These are phyloP conservation scores for Aspergillus floridensis DNA, from an alignment of 2,329 filamentous ascomycete species.

Conservation along the genomic window DNA sequence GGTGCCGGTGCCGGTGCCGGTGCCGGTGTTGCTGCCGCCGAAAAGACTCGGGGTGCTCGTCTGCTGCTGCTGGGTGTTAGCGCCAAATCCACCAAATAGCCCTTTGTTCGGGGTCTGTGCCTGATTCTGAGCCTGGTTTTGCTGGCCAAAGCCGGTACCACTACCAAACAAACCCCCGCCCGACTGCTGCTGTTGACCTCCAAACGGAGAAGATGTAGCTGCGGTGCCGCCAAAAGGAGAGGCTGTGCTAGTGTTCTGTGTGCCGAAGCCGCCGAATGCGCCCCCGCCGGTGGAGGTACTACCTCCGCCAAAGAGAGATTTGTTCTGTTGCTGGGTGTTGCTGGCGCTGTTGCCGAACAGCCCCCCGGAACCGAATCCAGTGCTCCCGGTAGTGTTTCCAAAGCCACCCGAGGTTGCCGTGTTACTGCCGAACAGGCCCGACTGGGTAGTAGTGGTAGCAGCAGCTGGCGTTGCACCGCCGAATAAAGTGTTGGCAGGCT, in stretches of 20 bases:
- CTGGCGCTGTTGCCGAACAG: slow-evolving; percentile 40
- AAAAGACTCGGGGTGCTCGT: slow-evolving; percentile 47
- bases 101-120: slow-evolving; percentile 36
- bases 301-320: slow-evolving; percentile 36
- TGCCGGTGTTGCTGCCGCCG: slow-evolving; percentile 16
- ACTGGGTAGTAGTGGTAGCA: slow-evolving; percentile 31
- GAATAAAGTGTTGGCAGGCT: slow-evolving; percentile 41
- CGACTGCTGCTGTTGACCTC: slow-evolving; percentile 32
- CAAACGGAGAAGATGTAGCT: slow-evolving; percentile 46
- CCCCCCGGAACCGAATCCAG: slow-evolving; percentile 32
- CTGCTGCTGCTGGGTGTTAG: slow-evolving; percentile 44
- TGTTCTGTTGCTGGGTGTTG: slow-evolving; percentile 28
- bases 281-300: slow-evolving; percentile 30
- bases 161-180: slow-evolving; percentile 11
- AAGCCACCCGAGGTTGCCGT: slow-evolving; percentile 35
- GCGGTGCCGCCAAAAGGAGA: slow-evolving; percentile 39
- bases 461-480: slow-evolving; percentile 28
- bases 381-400: slow-evolving; percentile 26
- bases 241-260: slow-evolving; percentile 34
- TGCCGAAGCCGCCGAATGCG: slow-evolving; percentile 39
- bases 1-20: slow-evolving; percentile 16
- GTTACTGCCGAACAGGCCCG: slow-evolving; percentile 42
- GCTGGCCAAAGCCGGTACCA: slow-evolving; percentile 40
- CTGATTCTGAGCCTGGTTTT: slow-evolving; percentile 37
- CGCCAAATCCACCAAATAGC: slow-evolving; percentile 41